These are phyloP conservation scores for Pseudocercospora fijiensis DNA, from an alignment of 2,329 filamentous ascomycete genomes.

Conservation along the genomic window DNA sequence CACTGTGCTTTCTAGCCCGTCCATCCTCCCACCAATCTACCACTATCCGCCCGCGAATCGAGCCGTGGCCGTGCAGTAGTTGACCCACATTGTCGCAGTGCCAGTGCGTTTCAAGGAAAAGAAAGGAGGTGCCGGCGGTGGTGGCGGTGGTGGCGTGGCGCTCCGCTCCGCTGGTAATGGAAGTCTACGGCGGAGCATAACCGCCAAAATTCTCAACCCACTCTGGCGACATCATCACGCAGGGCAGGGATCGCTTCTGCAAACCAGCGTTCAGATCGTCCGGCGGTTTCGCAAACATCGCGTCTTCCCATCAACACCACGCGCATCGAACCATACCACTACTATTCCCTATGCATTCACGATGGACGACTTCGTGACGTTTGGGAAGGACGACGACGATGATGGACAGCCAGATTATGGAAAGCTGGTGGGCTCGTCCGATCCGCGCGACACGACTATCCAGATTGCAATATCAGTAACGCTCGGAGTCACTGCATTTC, in stretches of 20 bases:
- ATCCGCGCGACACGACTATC: slow-evolving; percentile 49
- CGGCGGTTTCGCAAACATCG: background rate
- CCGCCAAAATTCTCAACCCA: background rate
- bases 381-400: slow-evolving; percentile 17
- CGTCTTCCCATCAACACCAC: background rate
- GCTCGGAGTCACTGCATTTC: slow-evolving; percentile 68
- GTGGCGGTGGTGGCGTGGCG: too few species aligned
- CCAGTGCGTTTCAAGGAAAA: background rate
- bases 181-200: background rate
- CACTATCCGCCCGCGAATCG: background rate
- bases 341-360: slow-evolving; percentile 3
- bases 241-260: background rate
- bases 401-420: slow-evolving; percentile 12
- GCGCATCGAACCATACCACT: background rate
- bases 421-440: slow-evolving; percentile 36
- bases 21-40: background rate
- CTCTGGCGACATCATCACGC: background rate
- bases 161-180: background rate
- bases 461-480: slow-evolving; percentile 72
- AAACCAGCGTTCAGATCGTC: background rate
- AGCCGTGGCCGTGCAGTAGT: background rate
- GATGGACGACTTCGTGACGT: slow-evolving; percentile 15
- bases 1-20: slow-evolving; percentile 2
- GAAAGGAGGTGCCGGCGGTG: background rate
- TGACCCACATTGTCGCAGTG: background rate